Evolutionary conservation across 805 yeast species (phyloP).

Genomic region (Priceomyces carsonii): DNA sequence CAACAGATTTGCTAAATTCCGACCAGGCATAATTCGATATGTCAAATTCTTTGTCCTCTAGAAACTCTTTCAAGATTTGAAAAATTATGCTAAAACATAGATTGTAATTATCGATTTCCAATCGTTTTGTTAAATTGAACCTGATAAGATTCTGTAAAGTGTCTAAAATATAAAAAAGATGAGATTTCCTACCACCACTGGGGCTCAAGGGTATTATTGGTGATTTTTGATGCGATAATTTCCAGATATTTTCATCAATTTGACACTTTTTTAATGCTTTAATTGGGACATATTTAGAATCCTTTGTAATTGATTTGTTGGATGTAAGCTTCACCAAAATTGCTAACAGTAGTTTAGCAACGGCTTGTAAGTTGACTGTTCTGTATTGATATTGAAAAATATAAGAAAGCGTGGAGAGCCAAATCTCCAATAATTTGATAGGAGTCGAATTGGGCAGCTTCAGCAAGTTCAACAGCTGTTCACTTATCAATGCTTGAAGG

Average conservation of each 20-base stretch:
- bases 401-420: conserved; percentile 41
- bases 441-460: conserved; percentile 6
- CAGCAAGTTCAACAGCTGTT: too few relatives aligned
- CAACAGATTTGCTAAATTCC: conserved; percentile 31
- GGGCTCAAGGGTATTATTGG: conserved; percentile 33
- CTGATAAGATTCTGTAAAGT: conserved; percentile 28
- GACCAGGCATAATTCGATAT: conserved; percentile 33
- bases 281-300: conserved; percentile 1
- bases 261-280: conserved; percentile 14
- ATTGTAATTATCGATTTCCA: conserved; percentile 31
- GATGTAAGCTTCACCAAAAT: conserved; percentile 26
- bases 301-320: neutral
- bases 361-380: conserved; percentile 20
- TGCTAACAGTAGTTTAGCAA: conserved; percentile 27
- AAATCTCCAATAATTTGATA: conserved; percentile 25
- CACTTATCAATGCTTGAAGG: conserved; percentile 14
- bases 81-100: conserved; percentile 26
- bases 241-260: conserved; percentile 42
- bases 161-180: conserved; percentile 35
- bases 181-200: conserved; percentile 25
- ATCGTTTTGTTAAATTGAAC: conserved; percentile 38
- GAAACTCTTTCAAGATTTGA: conserved; percentile 21
- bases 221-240: conserved; percentile 39
- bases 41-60: conserved; percentile 13
- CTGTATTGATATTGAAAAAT: conserved; percentile 39